Evolutionary conservation across 257 asterid species (phyloP).

Genomic region (Nicotiana otophora): DNA sequence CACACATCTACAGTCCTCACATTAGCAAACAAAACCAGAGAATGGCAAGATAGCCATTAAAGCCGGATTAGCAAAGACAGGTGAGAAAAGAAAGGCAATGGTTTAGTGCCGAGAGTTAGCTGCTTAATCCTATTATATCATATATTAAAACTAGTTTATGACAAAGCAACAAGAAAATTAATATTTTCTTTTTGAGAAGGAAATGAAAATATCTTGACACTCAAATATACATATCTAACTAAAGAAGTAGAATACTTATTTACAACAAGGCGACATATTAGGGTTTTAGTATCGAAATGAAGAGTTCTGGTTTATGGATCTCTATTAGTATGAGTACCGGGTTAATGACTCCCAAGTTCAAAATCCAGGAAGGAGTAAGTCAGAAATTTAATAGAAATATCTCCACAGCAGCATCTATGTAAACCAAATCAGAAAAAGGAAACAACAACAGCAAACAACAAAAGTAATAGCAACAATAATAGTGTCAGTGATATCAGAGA

Average conservation of each 20-base stretch:
- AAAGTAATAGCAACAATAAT: neutral
- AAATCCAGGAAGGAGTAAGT: neutral
- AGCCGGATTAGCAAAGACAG: neutral
- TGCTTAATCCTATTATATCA: neutral
- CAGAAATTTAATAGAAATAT: neutral
- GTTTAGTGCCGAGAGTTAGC: neutral
- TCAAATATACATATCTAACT: neutral
- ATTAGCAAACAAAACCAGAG: neutral
- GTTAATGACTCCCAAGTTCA: conserved; percentile 11
- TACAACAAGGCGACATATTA: neutral
- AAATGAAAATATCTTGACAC: neutral
- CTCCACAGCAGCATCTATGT: neutral
- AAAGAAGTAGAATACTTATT: neutral
- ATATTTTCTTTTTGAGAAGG: neutral
- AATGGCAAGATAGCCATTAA: neutral
- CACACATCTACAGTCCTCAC: neutral
- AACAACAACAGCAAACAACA: neutral
- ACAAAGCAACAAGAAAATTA: neutral
- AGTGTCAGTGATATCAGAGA: neutral
- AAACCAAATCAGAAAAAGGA: neutral
- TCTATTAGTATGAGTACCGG: neutral
- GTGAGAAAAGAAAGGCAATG: neutral
- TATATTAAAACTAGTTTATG: neutral
- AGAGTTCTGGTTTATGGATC: neutral
- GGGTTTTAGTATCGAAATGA: neutral